Base-by-base conservation (phyloP, 371 early-diverging fungal genomes). In the Fennellomyces sp. region DNA sequence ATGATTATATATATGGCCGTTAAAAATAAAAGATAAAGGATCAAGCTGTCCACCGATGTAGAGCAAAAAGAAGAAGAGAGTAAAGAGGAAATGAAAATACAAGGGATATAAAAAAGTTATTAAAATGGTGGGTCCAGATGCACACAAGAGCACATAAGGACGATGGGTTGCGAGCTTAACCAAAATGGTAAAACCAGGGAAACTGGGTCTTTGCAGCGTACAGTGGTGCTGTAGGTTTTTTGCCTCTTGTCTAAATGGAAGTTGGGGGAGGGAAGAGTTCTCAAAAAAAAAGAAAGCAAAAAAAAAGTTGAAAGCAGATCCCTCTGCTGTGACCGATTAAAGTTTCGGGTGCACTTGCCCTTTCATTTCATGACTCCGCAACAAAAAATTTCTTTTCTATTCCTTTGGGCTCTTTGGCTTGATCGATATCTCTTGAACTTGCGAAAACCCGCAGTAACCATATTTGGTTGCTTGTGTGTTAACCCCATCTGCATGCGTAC, bases 321-420 rank as follows among this genome's bases (percentile, higher is more conserved):
- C 31, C n/a, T 54, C 36, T 49, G 51, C 49, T 45, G 63, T 63
- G 58, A 55, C 55, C 52, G 56, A 68, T 52, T 58, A 64, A 61
- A 68, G 69, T 68, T 68, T 68, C 61, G 57, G 67, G n/a, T n/a
- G n/a, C n/a, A n/a, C n/a, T n/a, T n/a, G n/a, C n/a, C n/a, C n/a
- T n/a, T n/a, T n/a, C n/a, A n/a, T n/a, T n/a, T n/a, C n/a, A n/a
- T n/a, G n/a, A n/a, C n/a, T n/a, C n/a, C n/a, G n/a, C n/a, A n/a
- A n/a, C n/a, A n/a, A n/a, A n/a, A n/a, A n/a, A n/a, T n/a, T n/a
- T n/a, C n/a, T n/a, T n/a, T n/a, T n/a, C n/a, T n/a, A n/a, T n/a
- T n/a, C n/a, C n/a, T n/a, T n/a, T n/a, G n/a, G n/a, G n/a, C n/a
- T n/a, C n/a, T n/a, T n/a, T n/a, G n/a, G n/a, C n/a, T n/a, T n/a